Evolutionary conservation across 2,329 filamentous ascomycete species (phyloP).

Genomic region (Hypoxylon sp.): DNA sequence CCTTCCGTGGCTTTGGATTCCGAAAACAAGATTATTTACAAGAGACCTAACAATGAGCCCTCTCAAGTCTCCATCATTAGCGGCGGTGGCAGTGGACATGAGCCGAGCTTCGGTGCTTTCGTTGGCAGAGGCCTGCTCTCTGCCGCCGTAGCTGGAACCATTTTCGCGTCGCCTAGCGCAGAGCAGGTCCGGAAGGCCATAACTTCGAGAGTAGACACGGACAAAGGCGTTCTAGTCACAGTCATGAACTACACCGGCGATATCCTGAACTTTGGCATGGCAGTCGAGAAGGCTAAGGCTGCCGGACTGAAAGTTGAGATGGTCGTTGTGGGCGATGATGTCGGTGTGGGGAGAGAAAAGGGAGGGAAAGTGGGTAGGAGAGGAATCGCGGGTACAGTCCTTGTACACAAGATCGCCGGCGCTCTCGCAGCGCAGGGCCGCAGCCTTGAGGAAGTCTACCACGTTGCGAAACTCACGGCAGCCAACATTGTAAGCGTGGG

Average conservation of each 20-base stretch:
- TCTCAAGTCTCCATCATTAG: conserved; percentile 85
- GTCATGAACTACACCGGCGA: conserved; percentile 97
- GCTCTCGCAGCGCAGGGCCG: conserved; percentile 82
- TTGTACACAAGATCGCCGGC: conserved; percentile 92
- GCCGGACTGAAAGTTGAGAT: conserved; percentile 85
- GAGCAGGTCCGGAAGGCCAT: conserved; percentile 87
- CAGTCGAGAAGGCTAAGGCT: conserved; percentile 90
- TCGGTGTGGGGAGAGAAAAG: conserved; percentile 84
- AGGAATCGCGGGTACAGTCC: conserved; percentile 90
- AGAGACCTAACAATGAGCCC: conserved; percentile 67
- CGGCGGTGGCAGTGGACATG: conserved; percentile 91
- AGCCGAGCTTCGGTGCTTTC: conserved; percentile 88
- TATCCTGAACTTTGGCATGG: conserved; percentile 93
- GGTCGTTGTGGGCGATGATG: conserved; percentile 93
- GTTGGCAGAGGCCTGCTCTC: conserved; percentile 86
- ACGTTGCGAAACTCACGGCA: conserved; percentile 78
- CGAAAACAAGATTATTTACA: conserved; percentile 87
- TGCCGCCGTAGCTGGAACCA: conserved; percentile 87
- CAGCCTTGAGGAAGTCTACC: conserved; percentile 78
- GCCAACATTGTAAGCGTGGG: conserved; percentile 88
- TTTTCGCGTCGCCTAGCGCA: conserved; percentile 85
- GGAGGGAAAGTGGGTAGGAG: conserved; percentile 93
- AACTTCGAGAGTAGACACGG: conserved; percentile 77
- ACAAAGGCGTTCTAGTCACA: conserved; percentile 85
- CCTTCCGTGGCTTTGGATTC: conserved; percentile 84